phyloP scores from a whole-genome alignment of 192 early-diverging fungal species.

The Backusella macrospora region DNA sequence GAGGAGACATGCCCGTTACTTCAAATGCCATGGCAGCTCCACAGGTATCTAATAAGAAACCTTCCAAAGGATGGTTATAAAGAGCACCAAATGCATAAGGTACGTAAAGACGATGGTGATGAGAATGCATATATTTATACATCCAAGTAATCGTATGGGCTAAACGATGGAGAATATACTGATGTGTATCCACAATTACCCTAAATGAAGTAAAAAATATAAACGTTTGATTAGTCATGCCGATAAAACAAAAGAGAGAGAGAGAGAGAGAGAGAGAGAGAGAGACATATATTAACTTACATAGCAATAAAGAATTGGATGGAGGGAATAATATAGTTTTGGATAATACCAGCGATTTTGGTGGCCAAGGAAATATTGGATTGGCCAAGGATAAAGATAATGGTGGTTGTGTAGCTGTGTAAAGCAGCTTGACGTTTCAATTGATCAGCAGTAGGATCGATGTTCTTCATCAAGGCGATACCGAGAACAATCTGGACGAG shows the following conservation, averaged over 20 bases:
- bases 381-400: background rate
- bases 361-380: background rate
- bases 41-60: slow-evolving; percentile 73
- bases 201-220: slow-evolving; percentile 21
- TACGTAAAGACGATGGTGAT: slow-evolving; percentile 77
- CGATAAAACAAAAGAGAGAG: slow-evolving; percentile 2
- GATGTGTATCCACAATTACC: slow-evolving; percentile 54
- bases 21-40: slow-evolving; percentile 68
- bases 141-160: slow-evolving; percentile 68
- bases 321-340: background rate
- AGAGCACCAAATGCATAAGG: slow-evolving; percentile 82
- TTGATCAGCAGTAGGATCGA: slow-evolving; percentile 17
- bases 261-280: no score
- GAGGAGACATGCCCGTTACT: slow-evolving; percentile 71
- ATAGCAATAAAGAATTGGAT: slow-evolving; percentile 21
- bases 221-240: background rate
- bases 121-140: slow-evolving; percentile 76
- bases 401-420: background rate
- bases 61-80: slow-evolving; percentile 85
- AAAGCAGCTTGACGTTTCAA: background rate
- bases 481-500: slow-evolving; percentile 58
- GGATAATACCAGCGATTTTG: background rate
- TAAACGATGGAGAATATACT: slow-evolving; percentile 75
- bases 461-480: slow-evolving; percentile 23
- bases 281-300: slow-evolving; percentile 16